Percentiles rank a stretch among this genome's conserved stretches.
Conservation (phyloP, 768 basidiomycete species). For the Thelephora ganbajun region DNA sequence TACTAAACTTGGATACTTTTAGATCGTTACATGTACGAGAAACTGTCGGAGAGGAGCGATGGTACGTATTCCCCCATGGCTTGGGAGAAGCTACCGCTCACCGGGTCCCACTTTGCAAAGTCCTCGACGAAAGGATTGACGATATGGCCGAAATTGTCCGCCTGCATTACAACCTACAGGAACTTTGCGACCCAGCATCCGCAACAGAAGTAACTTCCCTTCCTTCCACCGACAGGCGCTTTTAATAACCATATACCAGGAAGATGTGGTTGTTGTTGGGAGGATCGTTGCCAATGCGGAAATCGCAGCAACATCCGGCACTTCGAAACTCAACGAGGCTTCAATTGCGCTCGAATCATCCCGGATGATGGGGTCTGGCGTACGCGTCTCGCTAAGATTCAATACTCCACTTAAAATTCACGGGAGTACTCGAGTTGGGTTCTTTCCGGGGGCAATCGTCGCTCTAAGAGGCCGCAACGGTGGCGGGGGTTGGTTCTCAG, state of each 20-base stretch:
- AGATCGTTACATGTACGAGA: slow-evolving; percentile 95
- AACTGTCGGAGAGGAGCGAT: slow-evolving; percentile 70
- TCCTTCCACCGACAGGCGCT: slow-evolving; percentile 1
- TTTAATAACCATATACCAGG: slow-evolving; percentile 14
- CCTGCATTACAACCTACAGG: slow-evolving; percentile 53
- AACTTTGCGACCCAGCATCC: slow-evolving; percentile 65
- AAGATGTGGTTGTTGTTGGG: slow-evolving; percentile 17
- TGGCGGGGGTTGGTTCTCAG: slow-evolving; percentile 77
- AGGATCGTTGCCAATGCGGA: slow-evolving; percentile 41
- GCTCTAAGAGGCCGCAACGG: slow-evolving; percentile 85
- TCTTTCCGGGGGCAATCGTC: slow-evolving; percentile 85
- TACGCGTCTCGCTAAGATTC: slow-evolving; percentile 59
- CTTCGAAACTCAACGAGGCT: slow-evolving; percentile 57
- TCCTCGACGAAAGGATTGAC: slow-evolving; percentile 78
- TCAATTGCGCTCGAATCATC: slow-evolving; percentile 76
- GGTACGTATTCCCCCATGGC: slow-evolving; percentile 27
- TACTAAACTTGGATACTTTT: slow-evolving; percentile 5
- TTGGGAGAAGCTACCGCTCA: background rate
- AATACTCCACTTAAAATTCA: slow-evolving; percentile 52
- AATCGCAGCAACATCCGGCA: slow-evolving; percentile 25
- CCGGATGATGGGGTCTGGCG: slow-evolving; percentile 57
- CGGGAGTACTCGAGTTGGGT: slow-evolving; percentile 44
- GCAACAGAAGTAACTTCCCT: slow-evolving; percentile 31
- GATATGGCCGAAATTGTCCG: slow-evolving; percentile 66
- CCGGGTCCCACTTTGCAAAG: slow-evolving; percentile 24